phyloP scores from a whole-genome alignment of 1,139 yeast species.

The Wickerhamiella infanticola region DNA sequence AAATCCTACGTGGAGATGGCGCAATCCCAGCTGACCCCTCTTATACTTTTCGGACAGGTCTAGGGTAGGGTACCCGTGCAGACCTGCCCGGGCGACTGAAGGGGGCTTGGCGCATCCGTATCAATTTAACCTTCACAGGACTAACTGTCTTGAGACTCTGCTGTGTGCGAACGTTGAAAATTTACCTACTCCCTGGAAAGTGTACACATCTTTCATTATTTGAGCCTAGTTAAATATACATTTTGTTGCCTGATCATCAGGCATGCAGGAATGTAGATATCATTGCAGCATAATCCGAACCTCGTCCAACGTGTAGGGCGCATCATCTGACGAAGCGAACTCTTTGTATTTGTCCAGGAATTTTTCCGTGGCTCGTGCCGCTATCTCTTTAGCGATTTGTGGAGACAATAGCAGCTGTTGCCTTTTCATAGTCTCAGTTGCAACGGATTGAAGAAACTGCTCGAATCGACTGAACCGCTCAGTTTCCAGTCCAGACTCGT shows the following conservation, averaged over 20 bases:
- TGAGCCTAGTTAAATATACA: too few species aligned
- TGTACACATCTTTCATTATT: too few species aligned
- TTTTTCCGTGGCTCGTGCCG: conserved; percentile 20
- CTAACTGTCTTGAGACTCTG: too few species aligned
- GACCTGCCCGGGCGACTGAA: too few species aligned
- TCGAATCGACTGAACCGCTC: conserved; percentile 16
- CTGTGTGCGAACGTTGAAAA: too few species aligned
- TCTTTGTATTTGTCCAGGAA: conserved; percentile 21
- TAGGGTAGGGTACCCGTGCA: not conserved
- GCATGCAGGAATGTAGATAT: not conserved
- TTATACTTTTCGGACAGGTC: too few species aligned
- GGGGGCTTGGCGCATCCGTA: too few species aligned
- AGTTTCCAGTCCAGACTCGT: conserved; percentile 17
- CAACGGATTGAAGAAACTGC: conserved; percentile 25
- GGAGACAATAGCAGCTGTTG: conserved; percentile 24
- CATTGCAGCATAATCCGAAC: conserved; percentile 1
- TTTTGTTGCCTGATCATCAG: not conserved
- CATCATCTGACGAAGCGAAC: not conserved
- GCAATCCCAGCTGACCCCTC: not conserved
- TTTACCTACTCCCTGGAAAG: too few species aligned
- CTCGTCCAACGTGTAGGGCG: conserved; percentile 1
- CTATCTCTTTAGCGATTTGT: conserved; percentile 21
- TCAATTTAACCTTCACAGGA: too few species aligned
- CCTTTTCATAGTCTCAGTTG: conserved; percentile 20
- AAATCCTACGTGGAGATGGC: not conserved